Evolutionary conservation across 106 monocot genomes (phyloP).

Genomic region (Narthecium ossifragum): DNA sequence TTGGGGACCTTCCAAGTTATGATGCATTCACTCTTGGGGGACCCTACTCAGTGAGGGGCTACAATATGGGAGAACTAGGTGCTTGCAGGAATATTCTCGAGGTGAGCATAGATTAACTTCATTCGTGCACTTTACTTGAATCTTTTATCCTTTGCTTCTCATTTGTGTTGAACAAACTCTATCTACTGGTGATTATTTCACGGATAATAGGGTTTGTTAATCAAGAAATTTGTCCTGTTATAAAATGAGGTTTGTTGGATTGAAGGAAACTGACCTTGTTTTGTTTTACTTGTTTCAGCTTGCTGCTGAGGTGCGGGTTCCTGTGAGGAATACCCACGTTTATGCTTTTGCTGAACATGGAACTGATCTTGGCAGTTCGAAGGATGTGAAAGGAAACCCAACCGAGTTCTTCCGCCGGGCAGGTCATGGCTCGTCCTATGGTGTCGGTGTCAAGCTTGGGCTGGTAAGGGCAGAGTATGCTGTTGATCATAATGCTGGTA

Average conservation of each 20-base stretch:
- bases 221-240: too few relatives aligned
- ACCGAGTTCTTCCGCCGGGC: constrained; percentile 83
- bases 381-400: constrained; percentile 92
- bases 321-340: constrained; percentile 60
- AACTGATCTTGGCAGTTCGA: constrained; percentile 89
- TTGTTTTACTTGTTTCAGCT: constrained; percentile 32
- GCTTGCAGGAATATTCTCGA: constrained; percentile 87
- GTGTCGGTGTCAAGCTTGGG: constrained; percentile 80
- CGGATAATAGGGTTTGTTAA: too few relatives aligned
- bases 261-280: too few relatives aligned
- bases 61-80: constrained; percentile 95
- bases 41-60: constrained; percentile 92
- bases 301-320: constrained; percentile 75
- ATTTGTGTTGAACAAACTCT: too few relatives aligned
- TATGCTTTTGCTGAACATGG: constrained; percentile 93
- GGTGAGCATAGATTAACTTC: constrained; percentile 30
- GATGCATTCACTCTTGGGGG: constrained; percentile 99
- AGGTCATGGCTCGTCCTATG: constrained; percentile 90
- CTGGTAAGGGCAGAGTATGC: constrained; percentile 89
- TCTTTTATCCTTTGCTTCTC: background rate
- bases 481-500: constrained; percentile 89
- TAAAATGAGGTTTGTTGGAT: too few relatives aligned
- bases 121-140: background rate
- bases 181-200: too few relatives aligned
- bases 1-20: constrained; percentile 91